These are phyloP conservation scores for Stipa capillata DNA, from an alignment of 176 grass and related monocot species.

Conservation along the genomic window DNA sequence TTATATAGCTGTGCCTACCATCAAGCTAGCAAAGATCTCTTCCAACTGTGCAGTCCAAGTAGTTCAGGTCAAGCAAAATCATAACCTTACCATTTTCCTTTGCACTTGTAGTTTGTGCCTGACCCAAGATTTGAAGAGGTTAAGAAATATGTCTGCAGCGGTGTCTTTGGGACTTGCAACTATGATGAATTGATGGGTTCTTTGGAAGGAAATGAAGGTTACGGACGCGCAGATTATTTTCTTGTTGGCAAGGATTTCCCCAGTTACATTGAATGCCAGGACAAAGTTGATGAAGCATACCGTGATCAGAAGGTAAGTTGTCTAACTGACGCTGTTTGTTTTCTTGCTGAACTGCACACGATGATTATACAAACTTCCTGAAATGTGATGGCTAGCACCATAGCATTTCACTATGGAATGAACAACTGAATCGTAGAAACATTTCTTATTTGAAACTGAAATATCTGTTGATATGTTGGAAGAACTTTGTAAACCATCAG, in stretches of 20 bases:
- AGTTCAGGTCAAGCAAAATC: background rate
- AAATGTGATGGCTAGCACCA: background rate
- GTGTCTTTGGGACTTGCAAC: constrained; percentile 59
- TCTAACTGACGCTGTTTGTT: background rate
- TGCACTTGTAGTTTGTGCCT: constrained; percentile 68
- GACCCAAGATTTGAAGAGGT: constrained; percentile 96
- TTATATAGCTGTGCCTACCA: background rate
- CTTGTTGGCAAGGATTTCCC: constrained; percentile 99
- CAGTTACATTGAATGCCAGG: constrained; percentile 93
- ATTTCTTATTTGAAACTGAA: background rate
- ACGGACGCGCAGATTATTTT: constrained; percentile 95
- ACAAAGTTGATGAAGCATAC: constrained; percentile 88
- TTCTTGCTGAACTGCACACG: background rate
- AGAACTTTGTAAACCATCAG: background rate
- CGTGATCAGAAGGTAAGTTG: constrained; percentile 65
- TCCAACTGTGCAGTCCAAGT: background rate
- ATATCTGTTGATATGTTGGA: background rate
- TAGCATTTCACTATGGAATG: background rate
- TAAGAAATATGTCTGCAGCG: constrained; percentile 78
- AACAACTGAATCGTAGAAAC: too few species aligned
- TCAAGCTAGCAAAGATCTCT: constrained; percentile 12
- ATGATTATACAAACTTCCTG: background rate
- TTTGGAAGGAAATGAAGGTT: constrained; percentile 96
- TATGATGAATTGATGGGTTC: constrained; percentile 96
- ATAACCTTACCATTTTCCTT: background rate